Percentiles rank a stretch among this genome's conserved stretches.
Evolutionary conservation across 2,329 filamentous ascomycete species (phyloP).

Genomic region (Diplodia corticola): DNA sequence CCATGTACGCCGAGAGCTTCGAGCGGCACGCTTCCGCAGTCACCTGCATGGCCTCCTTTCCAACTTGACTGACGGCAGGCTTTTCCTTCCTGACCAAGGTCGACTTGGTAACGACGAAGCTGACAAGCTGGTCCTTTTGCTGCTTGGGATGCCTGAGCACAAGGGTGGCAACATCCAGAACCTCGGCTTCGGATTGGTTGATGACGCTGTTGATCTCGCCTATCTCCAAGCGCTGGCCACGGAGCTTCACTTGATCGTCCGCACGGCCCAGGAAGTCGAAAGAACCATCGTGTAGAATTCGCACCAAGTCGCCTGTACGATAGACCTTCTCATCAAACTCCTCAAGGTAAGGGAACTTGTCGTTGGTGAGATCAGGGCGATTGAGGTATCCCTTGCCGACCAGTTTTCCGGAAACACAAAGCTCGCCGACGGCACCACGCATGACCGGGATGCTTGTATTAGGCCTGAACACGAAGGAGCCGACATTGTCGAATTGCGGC

Average conservation of each 20-base stretch:
- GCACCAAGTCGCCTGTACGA: constrained; percentile 84
- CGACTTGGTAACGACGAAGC: constrained; percentile 58
- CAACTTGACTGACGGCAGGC: constrained; percentile 28
- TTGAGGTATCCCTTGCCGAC: constrained; percentile 91
- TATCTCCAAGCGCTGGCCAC: constrained; percentile 85
- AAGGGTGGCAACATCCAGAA: constrained; percentile 73
- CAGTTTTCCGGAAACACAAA: constrained; percentile 82
- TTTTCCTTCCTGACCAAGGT: constrained; percentile 26
- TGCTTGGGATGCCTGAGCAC: constrained; percentile 71
- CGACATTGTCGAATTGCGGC: constrained; percentile 82
- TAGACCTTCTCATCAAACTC: constrained; percentile 60
- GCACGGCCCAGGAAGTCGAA: constrained; percentile 86
- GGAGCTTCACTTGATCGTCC: constrained; percentile 89
- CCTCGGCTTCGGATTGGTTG: constrained; percentile 55
- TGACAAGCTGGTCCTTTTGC: constrained; percentile 79
- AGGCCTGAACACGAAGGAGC: constrained; percentile 73
- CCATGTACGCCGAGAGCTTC: constrained; percentile 80
- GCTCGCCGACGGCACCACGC: constrained; percentile 77
- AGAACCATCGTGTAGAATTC: constrained; percentile 74
- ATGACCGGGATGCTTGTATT: constrained; percentile 71
- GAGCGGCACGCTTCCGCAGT: constrained; percentile 61
- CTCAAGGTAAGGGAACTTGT: constrained; percentile 70
- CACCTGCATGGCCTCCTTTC: constrained; percentile 21
- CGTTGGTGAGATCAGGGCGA: constrained; percentile 70
- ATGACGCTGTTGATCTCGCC: constrained; percentile 89